Conservation (phyloP, 75 land plant species). For the Pinus tabuliformis region DNA sequence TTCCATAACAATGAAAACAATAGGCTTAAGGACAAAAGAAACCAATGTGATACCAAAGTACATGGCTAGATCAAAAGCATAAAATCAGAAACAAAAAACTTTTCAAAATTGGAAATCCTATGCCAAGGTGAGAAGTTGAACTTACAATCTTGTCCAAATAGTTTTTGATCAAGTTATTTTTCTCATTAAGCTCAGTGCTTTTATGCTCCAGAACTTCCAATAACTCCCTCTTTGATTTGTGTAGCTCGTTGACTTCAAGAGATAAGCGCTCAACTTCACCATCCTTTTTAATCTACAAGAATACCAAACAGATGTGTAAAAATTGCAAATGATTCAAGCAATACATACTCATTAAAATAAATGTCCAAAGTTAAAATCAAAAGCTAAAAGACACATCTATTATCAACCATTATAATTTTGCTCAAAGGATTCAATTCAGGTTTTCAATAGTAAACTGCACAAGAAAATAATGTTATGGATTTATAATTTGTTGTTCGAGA, state of each 20-base stretch:
- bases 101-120: too few relatives aligned
- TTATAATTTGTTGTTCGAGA: too few relatives aligned
- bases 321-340: neutral
- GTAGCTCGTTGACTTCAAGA: constrained; percentile 59
- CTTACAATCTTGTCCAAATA: constrained; percentile 90
- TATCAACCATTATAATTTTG: too few relatives aligned
- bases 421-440: too few relatives aligned
- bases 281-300: constrained; percentile 63
- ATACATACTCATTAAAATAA: neutral
- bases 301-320: neutral
- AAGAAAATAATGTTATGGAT: too few relatives aligned
- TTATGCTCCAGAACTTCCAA: constrained; percentile 79
- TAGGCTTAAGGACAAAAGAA: too few relatives aligned
- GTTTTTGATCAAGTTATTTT: constrained; percentile 56
- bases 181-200: constrained; percentile 77
- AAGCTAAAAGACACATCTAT: neutral
- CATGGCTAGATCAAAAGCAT: too few relatives aligned
- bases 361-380: neutral
- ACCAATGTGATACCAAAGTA: too few relatives aligned
- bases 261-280: constrained; percentile 70
- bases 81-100: too few relatives aligned
- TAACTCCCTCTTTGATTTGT: constrained; percentile 70
- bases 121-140: neutral
- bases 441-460: too few relatives aligned
- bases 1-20: too few relatives aligned